phyloP scores from a whole-genome alignment of 192 early-diverging fungal species.

The Mortierella alpina region DNA sequence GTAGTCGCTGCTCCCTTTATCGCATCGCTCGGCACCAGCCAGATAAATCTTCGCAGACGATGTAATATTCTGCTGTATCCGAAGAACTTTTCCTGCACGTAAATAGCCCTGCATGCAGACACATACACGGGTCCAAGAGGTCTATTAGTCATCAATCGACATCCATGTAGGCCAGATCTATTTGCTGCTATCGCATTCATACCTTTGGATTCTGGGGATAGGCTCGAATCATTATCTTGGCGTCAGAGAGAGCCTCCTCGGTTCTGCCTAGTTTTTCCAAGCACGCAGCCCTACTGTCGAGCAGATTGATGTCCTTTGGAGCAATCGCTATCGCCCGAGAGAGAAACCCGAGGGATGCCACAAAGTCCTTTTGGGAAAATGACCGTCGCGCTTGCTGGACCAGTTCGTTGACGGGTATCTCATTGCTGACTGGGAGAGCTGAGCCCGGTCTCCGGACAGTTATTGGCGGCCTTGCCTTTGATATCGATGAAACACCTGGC shows the following conservation, averaged over 20 bases:
- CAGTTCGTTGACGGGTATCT: constrained; percentile 38
- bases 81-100: constrained; percentile 34
- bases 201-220: constrained; percentile 46
- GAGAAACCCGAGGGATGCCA: constrained; percentile 10
- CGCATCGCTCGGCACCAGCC: constrained; percentile 37
- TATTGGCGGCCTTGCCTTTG: background rate
- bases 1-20: constrained; percentile 30
- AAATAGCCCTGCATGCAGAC: constrained; percentile 25
- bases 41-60: constrained; percentile 27
- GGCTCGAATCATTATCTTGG: constrained; percentile 33
- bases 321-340: constrained; percentile 27
- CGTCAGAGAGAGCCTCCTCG: constrained; percentile 26
- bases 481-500: background rate
- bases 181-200: background rate
- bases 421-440: background rate
- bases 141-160: background rate
- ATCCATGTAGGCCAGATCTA: background rate
- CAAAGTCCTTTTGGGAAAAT: constrained; percentile 38
- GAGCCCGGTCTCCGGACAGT: background rate
- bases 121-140: background rate
- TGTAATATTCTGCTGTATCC: constrained; percentile 37
- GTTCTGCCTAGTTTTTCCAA: constrained; percentile 26
- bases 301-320: constrained; percentile 43
- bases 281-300: constrained; percentile 44
- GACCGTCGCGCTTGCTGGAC: constrained; percentile 36